Evolutionary conservation across 164 flowering plant species (phyloP), one percentile per base, ranked within the genome.

Genomic region (Vitis rupestris): DNA sequence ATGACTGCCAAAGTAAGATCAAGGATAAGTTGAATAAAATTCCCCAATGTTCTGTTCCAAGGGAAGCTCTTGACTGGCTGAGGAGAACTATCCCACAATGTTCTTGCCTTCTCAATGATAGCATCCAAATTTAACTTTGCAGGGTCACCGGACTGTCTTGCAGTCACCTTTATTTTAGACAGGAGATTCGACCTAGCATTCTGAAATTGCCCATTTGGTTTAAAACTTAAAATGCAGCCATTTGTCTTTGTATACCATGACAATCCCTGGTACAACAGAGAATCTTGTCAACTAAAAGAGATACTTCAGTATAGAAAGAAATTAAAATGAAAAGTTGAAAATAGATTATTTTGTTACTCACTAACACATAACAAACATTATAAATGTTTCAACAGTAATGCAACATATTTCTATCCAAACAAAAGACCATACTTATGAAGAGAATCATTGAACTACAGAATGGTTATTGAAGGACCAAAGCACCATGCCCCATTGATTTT

Each of bases 31-130:
- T 85, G 89, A 61, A 86, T 68, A 68, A 89, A 90, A 78, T 80
- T 87, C 9, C 76, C 85, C 62, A 81, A 56, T 10, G 82, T 85
- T 74, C 61, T 76, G 66, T 55, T 72, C 97, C 97, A 94, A 44
- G 98, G 98, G 75, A 94, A 94, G 59, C 56, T 83, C 80, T 89
- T 92, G 61, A 94, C 86, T n/a, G 96, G 92, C 66, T 85, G 75
- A 17, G 97, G 98, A 58, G 83, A 72, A 77, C 65, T 79, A 65
- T 89, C 87, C 96, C 93, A 94, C 16, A 81, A 12, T 12, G 74
- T 75, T 71, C 73, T 71, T 7, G 82, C 83, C 63, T 72, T 78
- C 55, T 79, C 85, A 71, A 82, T 59, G 48, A 81, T 58, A 59
- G 73, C 61, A n/a, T 79, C 82, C 31, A 88, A 55, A 63, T 77